Evolutionary conservation across 495 filamentous ascomycete species (phyloP), one percentile per base, ranked within the genome.

Genomic region (Penicillium paradoxum): DNA sequence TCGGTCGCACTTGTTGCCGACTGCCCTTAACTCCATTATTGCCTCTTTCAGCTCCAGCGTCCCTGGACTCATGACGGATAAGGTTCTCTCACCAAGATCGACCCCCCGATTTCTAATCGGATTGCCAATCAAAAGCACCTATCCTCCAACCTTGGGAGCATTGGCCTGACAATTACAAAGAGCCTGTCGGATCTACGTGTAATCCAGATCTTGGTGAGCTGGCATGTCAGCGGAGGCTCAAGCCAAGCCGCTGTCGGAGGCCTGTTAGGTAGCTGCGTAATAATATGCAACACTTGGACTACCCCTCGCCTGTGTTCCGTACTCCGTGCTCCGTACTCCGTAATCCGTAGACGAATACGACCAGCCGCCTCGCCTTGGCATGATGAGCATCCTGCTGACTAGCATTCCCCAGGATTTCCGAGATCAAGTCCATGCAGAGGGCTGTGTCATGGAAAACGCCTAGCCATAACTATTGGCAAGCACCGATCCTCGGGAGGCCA

Each of bases 161-260:
- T n/a, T n/a, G n/a, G n/a, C n/a, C n/a, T n/a, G n/a, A n/a, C n/a
- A n/a, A n/a, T n/a, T n/a, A n/a, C n/a, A n/a, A n/a, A n/a, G n/a
- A n/a, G n/a, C n/a, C n/a, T n/a, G n/a, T n/a, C n/a, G n/a, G n/a
- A n/a, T n/a, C n/a, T n/a, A n/a, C n/a, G n/a, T n/a, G n/a, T n/a
- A n/a, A n/a, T n/a, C n/a, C n/a, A n/a, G n/a, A 47, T 34, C 29
- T 22, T 11, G 43, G 27, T 33, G 29, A 46, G 13, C 18, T 46
- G 44, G 44, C 44, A 22, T 33, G 44, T 46, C 44, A 47, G 44
- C 44, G 19, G 44, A 47, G 44, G 44, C 44, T 46, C 44, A 46
- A 46, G 29, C 39, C 40, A 43, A 43, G 40, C 38, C 38, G 13
- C 38, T n/a, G 21, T 40, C 11, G 32, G 32, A 15, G 4, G 13